Evolutionary conservation across 2,329 filamentous ascomycete species (phyloP), one percentile per base, ranked within the genome.

Genomic region (Nothophoma quercina): DNA sequence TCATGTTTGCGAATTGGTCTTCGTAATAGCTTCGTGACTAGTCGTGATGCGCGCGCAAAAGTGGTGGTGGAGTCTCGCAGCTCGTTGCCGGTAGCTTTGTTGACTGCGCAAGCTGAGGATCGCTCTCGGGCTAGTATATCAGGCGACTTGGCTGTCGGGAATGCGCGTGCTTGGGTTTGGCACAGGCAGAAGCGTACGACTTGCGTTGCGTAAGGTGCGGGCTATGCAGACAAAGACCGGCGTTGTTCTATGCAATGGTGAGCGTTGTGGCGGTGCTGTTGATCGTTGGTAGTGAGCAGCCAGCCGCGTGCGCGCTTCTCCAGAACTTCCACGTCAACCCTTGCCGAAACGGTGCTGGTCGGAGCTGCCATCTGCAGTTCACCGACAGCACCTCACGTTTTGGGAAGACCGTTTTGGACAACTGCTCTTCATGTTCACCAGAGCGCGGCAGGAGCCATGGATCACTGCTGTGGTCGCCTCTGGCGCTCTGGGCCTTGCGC

Each of bases 1-100:
- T 83, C 85, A 86, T 86, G 0, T 50, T 64, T 62, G 54, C 61
- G 42, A 40, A 48, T 21, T 15, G 8, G 22, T 25, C 4, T 12
- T 28, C 16, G 38, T 33, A 15, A 22, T n/a, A 9, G 28, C 16
- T 48, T 26, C n/a, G 50, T 50, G 12, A 13, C 33, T 28, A 12
- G 22, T 53, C n/a, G 40, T 49, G 48, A 19, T 52, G 51, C 42
- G 56, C 47, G 48, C 25, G 55, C 29, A 43, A 44, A 16, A 40
- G 35, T 28, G 42, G 43, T 44, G 40, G 28, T 39, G 26, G 26
- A 42, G 39, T 10, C 4, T 43, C 29, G 43, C 29, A 36, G 49
- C 28, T 59, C 26, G 42, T 36, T 59, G 47, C 45, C 36, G 33
- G 51, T 43, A 38, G 57, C 56, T 60, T 56, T 65, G 59, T 59